These are phyloP conservation scores for Aphanomyces invadans DNA, from an alignment of 352 stramenopile genomes.

Conservation along the genomic window DNA sequence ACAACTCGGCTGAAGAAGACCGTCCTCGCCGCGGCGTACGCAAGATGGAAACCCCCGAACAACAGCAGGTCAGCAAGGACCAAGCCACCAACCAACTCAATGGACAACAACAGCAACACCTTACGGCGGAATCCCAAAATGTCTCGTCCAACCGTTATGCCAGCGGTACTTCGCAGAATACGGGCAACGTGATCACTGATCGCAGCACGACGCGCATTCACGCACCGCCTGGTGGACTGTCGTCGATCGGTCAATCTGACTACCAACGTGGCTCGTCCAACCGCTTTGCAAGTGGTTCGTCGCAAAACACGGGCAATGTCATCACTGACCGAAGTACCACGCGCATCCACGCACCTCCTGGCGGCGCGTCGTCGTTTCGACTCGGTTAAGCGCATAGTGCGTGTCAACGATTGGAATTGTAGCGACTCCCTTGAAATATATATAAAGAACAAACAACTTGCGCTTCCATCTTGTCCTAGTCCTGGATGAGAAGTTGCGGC, in stretches of 20 bases:
- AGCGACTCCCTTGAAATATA: slow-evolving; percentile 23
- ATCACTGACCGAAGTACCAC: slow-evolving; percentile 85
- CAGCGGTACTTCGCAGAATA: slow-evolving; percentile 75
- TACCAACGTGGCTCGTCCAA: slow-evolving; percentile 56
- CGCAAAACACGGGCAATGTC: slow-evolving; percentile 87
- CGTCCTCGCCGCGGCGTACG: neutral
- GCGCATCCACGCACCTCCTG: slow-evolving; percentile 80
- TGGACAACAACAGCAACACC: slow-evolving; percentile 31
- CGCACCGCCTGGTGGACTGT: slow-evolving; percentile 32
- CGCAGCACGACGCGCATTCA: slow-evolving; percentile 83
- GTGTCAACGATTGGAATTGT: neutral
- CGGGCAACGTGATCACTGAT: slow-evolving; percentile 84
- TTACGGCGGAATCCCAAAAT: slow-evolving; percentile 21
- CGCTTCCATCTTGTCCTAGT: neutral
- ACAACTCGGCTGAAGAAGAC: slow-evolving; percentile 4
- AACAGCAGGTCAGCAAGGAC: slow-evolving; percentile 25
- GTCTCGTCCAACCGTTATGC: slow-evolving; percentile 83
- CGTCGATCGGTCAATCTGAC: neutral
- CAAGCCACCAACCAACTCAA: slow-evolving; percentile 20
- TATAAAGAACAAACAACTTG: slow-evolving; percentile 3
- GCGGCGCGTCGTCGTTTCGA: slow-evolving; percentile 71
- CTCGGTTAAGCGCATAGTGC: slow-evolving; percentile 39
- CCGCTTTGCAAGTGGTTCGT: slow-evolving; percentile 68
- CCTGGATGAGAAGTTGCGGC: too few species aligned
- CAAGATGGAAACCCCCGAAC: slow-evolving; percentile 40